phyloP scores from a whole-genome alignment of 768 basidiomycete genomes.

The Pleurotus pulmonarius region DNA sequence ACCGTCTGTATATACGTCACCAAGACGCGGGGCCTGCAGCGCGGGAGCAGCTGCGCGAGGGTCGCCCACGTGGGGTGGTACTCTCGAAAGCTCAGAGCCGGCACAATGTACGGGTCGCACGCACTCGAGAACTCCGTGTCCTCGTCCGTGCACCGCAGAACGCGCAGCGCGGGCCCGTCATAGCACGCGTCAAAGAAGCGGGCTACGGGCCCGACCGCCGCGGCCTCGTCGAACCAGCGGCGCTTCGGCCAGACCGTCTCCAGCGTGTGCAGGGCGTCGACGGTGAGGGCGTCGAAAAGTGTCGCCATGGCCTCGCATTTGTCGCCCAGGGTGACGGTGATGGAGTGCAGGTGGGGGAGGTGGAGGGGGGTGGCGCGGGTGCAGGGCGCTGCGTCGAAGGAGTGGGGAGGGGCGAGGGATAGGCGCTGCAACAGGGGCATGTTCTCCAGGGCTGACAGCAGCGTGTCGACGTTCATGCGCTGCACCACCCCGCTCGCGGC shows the following conservation, averaged over 20 bases:
- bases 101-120: too few relatives aligned
- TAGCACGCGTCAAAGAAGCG: neutral
- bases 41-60: neutral
- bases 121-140: neutral
- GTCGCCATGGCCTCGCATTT: neutral
- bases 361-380: neutral
- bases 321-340: neutral
- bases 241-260: neutral
- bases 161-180: neutral
- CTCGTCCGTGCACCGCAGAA: neutral
- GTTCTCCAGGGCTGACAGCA: neutral
- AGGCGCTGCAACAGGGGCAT: neutral
- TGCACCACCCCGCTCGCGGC: neutral
- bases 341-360: neutral
- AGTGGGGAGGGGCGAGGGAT: neutral
- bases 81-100: neutral
- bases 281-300: neutral
- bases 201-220: neutral
- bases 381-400: neutral
- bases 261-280: neutral
- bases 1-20: too few relatives aligned
- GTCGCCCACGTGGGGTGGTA: neutral
- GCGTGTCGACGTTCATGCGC: neutral
- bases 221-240: neutral
- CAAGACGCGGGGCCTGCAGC: neutral